Base-by-base conservation (phyloP, 2,329 filamentous ascomycete species). In the Stylonectria norvegica region DNA sequence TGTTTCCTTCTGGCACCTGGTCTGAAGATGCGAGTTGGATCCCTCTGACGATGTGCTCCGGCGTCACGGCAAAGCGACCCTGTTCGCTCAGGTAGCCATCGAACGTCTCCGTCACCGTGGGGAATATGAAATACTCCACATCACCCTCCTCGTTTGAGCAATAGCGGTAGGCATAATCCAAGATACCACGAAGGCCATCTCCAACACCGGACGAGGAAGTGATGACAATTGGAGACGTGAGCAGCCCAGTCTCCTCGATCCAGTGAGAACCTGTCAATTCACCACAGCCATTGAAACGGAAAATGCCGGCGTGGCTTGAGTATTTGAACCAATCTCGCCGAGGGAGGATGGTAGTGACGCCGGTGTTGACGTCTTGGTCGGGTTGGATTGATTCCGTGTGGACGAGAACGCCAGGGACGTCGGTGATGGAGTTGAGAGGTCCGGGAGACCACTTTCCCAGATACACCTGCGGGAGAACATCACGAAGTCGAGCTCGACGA, bases 241-340 rank as follows among this genome's bases (percentile, higher is more conserved):
- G 59, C 4, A 80, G 64, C 0, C 79, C 79, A 0, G 77, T 78
- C 56, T 84, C 80, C 12, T 78, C 69, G 43, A 83, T 74, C 72
- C 76, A 80, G 50, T 82, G 76, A 8, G 66, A 67, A 3, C 79
- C 78, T 0, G 79, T 83, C 65, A 83, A 66, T 59, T 83, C 78
- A 29, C 81, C 79, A 32, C 72, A 74, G 39, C 80, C 79, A 49
- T 84, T 84, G 65, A 84, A 81, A 45, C 72, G 70, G 61, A 81
- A 82, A 34, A 75, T 53, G n/a, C 69, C 69, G 4, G 72, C 68
- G 33, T 74, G 70, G 38, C 66, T 70, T 28, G 69, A 69, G 8
- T 66, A 62, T 31, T 63, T 44, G 52, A 65, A 64, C 71, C 72
- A 76, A 33, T 69, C 57, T 4, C 50, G 31, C 9, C 71, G 67